Conservation (phyloP, 2,329 filamentous ascomycete genomes). For the Trichoderma koningii region DNA sequence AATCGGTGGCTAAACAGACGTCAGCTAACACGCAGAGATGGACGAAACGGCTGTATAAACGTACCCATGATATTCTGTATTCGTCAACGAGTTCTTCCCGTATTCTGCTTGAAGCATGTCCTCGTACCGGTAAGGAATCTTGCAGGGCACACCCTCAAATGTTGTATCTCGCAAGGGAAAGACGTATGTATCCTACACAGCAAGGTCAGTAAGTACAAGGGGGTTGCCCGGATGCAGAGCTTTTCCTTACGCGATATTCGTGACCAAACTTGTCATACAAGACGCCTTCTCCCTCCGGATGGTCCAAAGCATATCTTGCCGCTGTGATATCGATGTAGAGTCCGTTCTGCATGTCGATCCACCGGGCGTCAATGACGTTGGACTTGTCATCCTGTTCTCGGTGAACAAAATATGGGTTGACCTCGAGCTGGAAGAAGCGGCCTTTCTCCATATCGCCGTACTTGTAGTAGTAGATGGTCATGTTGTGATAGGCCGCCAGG, state of each 20-base stretch:
- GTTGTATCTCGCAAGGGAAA: constrained; percentile 69
- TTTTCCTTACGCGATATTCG: constrained; percentile 47
- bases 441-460: constrained; percentile 44
- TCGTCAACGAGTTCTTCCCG: constrained; percentile 51
- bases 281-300: constrained; percentile 48
- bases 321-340: constrained; percentile 56
- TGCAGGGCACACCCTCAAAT: constrained; percentile 67
- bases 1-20: constrained; percentile 44
- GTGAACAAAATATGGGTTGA: constrained; percentile 48
- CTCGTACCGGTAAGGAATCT: constrained; percentile 65
- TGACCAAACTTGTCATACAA: constrained; percentile 55
- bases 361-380: constrained; percentile 52
- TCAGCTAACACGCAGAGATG: neutral
- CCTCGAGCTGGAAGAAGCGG: constrained; percentile 51
- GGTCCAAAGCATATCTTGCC: constrained; percentile 50
- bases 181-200: constrained; percentile 55
- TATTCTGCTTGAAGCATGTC: constrained; percentile 63
- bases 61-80: constrained; percentile 56
- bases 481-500: constrained; percentile 68
- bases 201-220: neutral
- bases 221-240: neutral
- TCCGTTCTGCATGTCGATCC: constrained; percentile 51
- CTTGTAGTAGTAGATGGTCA: constrained; percentile 50
- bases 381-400: constrained; percentile 43
- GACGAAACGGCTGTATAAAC: constrained; percentile 29